Evolutionary conservation across 148 eudicot genomes (phyloP), one percentile per base, ranked within the genome.

Genomic region (Chenopodium quinoa): DNA sequence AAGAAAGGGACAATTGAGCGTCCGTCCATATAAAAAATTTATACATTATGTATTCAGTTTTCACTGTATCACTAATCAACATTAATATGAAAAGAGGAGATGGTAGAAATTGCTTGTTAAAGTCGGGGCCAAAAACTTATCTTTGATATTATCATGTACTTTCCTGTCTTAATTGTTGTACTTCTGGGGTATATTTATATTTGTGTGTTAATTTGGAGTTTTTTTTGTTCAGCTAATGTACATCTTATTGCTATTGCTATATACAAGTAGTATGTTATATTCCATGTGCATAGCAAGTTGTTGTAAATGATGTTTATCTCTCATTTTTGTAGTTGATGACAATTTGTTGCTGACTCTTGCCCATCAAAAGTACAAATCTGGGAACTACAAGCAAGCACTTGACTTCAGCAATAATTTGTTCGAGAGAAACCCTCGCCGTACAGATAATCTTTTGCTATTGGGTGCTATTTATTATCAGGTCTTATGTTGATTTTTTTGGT

Each of bases 381-480:
- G 99, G 60, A 90, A 87, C 83, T 96, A 89, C 85, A 90, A 90
- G 66, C 92, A 90, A 82, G 99, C 99, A 16, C 82, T 96, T 75
- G 99, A 96, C 76, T 89, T 92, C 64, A 89, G 95, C 87, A 93
- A 88, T 83, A 86, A 80, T 85, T 89, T 96, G 78, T 93, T 91
- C 82, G 94, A 91, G 63, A 90, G 91, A 82, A 95, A 91, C 79
- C 95, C 97, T 10, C 81, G 81, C n/a, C 97, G 96, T 58, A 95
- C 95, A 19, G 96, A 93, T 85, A 95, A 95, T 86, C 97, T 95
- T 69, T 91, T 95, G 78, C 87, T 95, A 13, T 75, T 92, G 75
- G 99, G 99, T 75, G 99, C 99, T 47, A 82, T 92, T 75, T 88
- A 93, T 85, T 96, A 93, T 80, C 99, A 96, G 98, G 99, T 96